Base-by-base conservation (phyloP, 2,329 filamentous ascomycete genomes). In the Aureobasidium sp. region DNA sequence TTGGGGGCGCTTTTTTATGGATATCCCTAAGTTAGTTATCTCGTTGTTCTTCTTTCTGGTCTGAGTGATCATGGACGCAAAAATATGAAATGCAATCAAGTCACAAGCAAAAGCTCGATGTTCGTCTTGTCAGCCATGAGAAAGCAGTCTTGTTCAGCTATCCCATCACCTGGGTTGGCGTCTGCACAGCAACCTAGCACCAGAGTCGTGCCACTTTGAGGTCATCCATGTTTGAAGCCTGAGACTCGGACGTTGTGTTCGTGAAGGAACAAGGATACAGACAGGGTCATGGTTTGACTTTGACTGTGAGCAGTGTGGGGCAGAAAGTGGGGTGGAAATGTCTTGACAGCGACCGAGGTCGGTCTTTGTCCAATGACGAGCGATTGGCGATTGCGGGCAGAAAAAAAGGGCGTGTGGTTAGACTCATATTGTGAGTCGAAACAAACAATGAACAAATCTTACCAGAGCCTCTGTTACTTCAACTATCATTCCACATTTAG, bases 1-100 rank as follows among this genome's bases (percentile, higher is more conserved):
- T n/a, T n/a, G n/a, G 40, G 29, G 53, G 50, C 50, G 51, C 51
- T 21, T 43, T 55, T 55, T 43, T 21, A 55, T 43, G 51, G 51
- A 55, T 55, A 55, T 55, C 51, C 51, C 50, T 37, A 25, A 25
- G 35, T 40, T 40, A 40, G 17, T 29, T 29, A 38, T 40, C 49
- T 35, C 21, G 19, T 50, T 35, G 8, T 50, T 37, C 31, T 50
- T 50, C 13, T 37, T 29, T 29, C 10, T 6, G 13, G 47, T 25
- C 29, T 19, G 19, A 25, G 21, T 37, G 13, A n/a, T 23, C 31
- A 50, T 37, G 29, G 19, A 50, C 21, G 9, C 25, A 19, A 5
- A 50, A 27, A n/a, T 0, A 46, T 29, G 13, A 46, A 46, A 27
- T 9, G 23, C 23, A 17, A 10, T 9, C 23, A 46, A 46, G 7